A percentile compares a stretch with the other conserved stretches of the same genome.
These are phyloP conservation scores for Talaromyces sp. DNA, from an alignment of 2,329 filamentous ascomycete species.

Conservation along the genomic window DNA sequence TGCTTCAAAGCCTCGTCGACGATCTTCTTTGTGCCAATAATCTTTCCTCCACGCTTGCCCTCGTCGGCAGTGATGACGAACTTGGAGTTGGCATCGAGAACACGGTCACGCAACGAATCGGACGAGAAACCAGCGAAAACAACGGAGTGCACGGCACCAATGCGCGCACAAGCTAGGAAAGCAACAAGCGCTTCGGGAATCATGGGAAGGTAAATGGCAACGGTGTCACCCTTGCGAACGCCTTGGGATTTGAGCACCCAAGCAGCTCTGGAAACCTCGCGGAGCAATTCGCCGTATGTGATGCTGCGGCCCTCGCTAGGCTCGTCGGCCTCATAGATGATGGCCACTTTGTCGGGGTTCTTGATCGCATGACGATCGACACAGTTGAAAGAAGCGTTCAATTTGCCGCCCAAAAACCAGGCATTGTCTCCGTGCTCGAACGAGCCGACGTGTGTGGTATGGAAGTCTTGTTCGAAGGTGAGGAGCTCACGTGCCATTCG, in stretches of 20 bases:
- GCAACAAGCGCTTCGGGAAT: slow-evolving; percentile 92
- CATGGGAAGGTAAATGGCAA: slow-evolving; percentile 97
- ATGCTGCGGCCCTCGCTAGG: slow-evolving; percentile 79
- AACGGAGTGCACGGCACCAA: slow-evolving; percentile 94
- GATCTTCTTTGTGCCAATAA: slow-evolving; percentile 98
- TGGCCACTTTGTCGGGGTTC: slow-evolving; percentile 86
- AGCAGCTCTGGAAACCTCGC: slow-evolving; percentile 82
- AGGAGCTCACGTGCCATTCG: slow-evolving; percentile 81
- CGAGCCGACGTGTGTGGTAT: slow-evolving; percentile 77
- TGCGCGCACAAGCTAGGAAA: slow-evolving; percentile 84
- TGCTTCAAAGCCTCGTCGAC: slow-evolving; percentile 96
- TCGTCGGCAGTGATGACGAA: slow-evolving; percentile 97
- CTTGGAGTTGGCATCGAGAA: slow-evolving; percentile 83
- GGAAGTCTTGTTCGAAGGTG: slow-evolving; percentile 85
- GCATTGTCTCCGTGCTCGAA: slow-evolving; percentile 77
- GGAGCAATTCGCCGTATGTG: slow-evolving; percentile 87
- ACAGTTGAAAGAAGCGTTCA: slow-evolving; percentile 97
- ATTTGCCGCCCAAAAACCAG: slow-evolving; percentile 89
- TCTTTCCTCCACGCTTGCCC: slow-evolving; percentile 94
- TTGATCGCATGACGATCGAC: slow-evolving; percentile 95
- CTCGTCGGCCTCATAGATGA: slow-evolving; percentile 98
- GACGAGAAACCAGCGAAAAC: slow-evolving; percentile 97
- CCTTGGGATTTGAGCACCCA: slow-evolving; percentile 92
- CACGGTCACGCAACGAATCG: slow-evolving; percentile 91
- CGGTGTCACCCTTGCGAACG: slow-evolving; percentile 93